phyloP scores from a whole-genome alignment of 1,284 basidiomycete species.

The Wolfiporia cocos region DNA sequence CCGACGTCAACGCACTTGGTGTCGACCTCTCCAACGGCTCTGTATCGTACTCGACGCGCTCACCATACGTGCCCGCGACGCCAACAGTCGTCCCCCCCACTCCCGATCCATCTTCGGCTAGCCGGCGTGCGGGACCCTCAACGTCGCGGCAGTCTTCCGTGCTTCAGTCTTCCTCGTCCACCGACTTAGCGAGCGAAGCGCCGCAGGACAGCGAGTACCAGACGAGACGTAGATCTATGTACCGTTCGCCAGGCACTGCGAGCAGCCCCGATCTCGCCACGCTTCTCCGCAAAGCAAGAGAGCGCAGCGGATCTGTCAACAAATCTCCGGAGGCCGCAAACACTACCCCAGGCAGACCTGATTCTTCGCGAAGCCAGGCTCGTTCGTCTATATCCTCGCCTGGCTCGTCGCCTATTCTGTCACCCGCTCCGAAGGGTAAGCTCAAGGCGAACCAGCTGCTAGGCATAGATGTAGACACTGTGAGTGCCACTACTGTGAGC shows the following conservation, averaged over 20 bases:
- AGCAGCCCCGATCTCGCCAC: slow-evolving; percentile 87
- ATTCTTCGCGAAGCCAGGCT: slow-evolving; percentile 8
- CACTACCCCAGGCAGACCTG: slow-evolving; percentile 21
- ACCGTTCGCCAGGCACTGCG: slow-evolving; percentile 81
- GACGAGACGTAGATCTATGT: slow-evolving; percentile 77
- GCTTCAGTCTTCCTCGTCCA: slow-evolving; percentile 34
- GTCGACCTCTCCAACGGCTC: slow-evolving; percentile 30
- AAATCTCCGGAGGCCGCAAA: slow-evolving; percentile 46
- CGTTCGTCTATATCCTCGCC: slow-evolving; percentile 26
- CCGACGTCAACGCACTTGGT: slow-evolving; percentile 63
- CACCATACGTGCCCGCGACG: slow-evolving; percentile 32
- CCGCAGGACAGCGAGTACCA: slow-evolving; percentile 61
- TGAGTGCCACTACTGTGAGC: too few species aligned
- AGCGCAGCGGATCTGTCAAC: slow-evolving; percentile 40
- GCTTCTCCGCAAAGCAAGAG: slow-evolving; percentile 74
- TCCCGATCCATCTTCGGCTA: slow-evolving; percentile 32
- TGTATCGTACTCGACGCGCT: slow-evolving; percentile 21
- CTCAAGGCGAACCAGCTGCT: slow-evolving; percentile 14
- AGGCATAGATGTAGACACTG: slow-evolving; percentile 10
- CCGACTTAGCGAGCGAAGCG: slow-evolving; percentile 57
- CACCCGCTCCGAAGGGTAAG: slow-evolving; percentile 17
- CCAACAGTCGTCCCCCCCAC: slow-evolving; percentile 56
- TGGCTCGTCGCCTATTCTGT: slow-evolving; percentile 10
- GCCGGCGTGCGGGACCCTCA: slow-evolving; percentile 20
- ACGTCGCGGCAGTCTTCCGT: slow-evolving; percentile 24